Evolutionary conservation across 345 rosid genomes (phyloP).

Genomic region (Anastatica hierochuntica): DNA sequence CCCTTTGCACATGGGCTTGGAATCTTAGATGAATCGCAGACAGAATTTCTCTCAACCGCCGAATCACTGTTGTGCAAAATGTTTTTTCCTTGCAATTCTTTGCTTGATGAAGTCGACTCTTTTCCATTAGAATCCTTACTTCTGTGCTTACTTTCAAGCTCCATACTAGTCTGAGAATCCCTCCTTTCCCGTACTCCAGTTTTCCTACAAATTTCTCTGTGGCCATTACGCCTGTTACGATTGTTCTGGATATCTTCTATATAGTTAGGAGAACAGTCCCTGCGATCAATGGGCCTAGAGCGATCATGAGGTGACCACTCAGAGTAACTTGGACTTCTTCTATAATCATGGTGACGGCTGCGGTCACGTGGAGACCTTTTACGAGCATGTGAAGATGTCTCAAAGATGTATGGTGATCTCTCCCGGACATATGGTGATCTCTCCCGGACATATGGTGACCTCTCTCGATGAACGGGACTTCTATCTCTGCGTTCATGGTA

Average conservation of each 20-base stretch:
- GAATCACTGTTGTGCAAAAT: slow-evolving; percentile 22
- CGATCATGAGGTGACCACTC: slow-evolving; percentile 58
- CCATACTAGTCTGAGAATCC: slow-evolving; percentile 40
- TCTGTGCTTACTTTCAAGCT: slow-evolving; percentile 47
- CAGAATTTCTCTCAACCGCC: slow-evolving; percentile 38
- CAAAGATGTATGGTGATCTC: slow-evolving; percentile 38
- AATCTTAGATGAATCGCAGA: slow-evolving; percentile 36
- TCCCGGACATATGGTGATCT: slow-evolving; percentile 27
- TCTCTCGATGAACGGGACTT: slow-evolving; percentile 57
- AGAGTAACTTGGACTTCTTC: slow-evolving; percentile 69
- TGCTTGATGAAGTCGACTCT: slow-evolving; percentile 32
- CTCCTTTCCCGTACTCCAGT: slow-evolving; percentile 50
- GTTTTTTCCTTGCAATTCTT: slow-evolving; percentile 53
- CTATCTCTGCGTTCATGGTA: slow-evolving; percentile 55
- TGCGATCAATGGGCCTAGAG: slow-evolving; percentile 44
- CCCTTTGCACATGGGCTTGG: slow-evolving; percentile 32
- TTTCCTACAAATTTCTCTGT: slow-evolving; percentile 49
- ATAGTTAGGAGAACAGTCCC: slow-evolving; percentile 51
- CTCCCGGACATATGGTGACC: slow-evolving; percentile 24
- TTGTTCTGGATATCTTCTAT: slow-evolving; percentile 54
- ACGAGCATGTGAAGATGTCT: slow-evolving; percentile 41
- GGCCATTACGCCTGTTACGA: slow-evolving; percentile 37
- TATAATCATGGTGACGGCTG: slow-evolving; percentile 53
- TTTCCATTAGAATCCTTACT: slow-evolving; percentile 38
- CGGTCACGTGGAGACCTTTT: slow-evolving; percentile 74